These are phyloP conservation scores for Parasitella parasitica DNA, from an alignment of 371 early-diverging fungal genomes.

Conservation along the genomic window DNA sequence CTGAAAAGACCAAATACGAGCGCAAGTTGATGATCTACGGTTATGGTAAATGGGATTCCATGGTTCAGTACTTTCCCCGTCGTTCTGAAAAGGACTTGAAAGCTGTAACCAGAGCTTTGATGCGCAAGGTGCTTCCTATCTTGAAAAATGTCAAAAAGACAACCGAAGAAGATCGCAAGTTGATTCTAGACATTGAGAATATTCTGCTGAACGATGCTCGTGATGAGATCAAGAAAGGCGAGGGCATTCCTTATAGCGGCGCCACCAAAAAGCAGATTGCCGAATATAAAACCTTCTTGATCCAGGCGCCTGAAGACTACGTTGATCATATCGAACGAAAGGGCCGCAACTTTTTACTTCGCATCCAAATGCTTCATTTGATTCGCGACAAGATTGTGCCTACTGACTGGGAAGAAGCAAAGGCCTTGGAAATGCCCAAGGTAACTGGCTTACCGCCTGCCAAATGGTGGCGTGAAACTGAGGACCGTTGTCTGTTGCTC, in stretches of 20 bases:
- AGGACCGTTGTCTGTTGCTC: conserved; percentile 74
- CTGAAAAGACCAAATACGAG: conserved; percentile 73
- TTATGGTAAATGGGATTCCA: conserved; percentile 72
- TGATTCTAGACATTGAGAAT: conserved; percentile 35
- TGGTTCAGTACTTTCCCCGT: conserved; percentile 52
- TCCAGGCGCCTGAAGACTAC: conserved; percentile 68
- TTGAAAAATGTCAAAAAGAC: conserved; percentile 21
- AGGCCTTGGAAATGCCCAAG: conserved; percentile 57
- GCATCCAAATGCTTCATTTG: conserved; percentile 72
- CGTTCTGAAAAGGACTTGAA: conserved; percentile 58
- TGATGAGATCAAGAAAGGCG: conserved; percentile 32
- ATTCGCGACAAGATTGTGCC: conserved; percentile 68
- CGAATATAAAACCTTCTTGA: conserved; percentile 65
- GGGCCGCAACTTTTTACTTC: conserved; percentile 64
- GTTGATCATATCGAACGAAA: conserved; percentile 70
- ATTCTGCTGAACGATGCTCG: conserved; percentile 30
- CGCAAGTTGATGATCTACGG: conserved; percentile 79
- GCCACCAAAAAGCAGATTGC: conserved; percentile 59
- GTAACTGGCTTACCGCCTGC: conserved; percentile 60
- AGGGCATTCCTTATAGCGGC: conserved; percentile 56
- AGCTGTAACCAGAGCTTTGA: conserved; percentile 45
- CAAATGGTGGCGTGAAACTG: conserved; percentile 74
- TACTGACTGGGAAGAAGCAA: conserved; percentile 55
- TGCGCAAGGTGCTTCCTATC: conserved; percentile 30
- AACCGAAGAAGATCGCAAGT: conserved; percentile 37